These are phyloP conservation scores for Brettanomyces bruxellensis DNA, from an alignment of 805 yeast genomes.

Conservation along the genomic window DNA sequence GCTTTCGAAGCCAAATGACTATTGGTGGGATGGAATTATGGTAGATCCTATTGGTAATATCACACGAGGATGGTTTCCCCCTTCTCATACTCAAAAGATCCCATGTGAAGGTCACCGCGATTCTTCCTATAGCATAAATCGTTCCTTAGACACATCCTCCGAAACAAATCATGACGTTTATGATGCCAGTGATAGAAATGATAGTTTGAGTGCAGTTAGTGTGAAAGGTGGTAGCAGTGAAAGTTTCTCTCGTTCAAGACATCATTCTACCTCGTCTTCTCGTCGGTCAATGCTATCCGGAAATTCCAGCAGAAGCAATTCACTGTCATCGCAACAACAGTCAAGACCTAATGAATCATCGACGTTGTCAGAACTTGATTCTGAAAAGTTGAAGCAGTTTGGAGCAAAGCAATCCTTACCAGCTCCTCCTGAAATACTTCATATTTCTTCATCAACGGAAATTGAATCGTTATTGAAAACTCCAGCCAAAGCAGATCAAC, in stretches of 20 bases:
- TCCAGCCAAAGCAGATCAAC: slow-evolving; percentile 7
- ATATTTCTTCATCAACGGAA: slow-evolving; percentile 2
- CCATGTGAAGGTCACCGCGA: no score
- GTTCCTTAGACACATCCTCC: background rate
- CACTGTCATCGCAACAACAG: background rate
- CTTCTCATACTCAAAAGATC: slow-evolving; percentile 9
- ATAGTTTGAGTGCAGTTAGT: background rate
- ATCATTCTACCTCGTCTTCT: background rate
- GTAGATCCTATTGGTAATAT: slow-evolving; percentile 30
- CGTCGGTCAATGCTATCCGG: background rate
- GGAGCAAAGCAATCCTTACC: no score
- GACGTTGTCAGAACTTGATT: background rate
- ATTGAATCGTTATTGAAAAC: slow-evolving; percentile 17
- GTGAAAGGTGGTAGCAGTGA: background rate
- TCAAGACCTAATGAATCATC: background rate
- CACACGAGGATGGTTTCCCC: slow-evolving; percentile 83
- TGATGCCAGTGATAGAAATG: background rate
- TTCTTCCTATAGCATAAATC: background rate
- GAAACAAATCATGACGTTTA: background rate
- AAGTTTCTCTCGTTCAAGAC: background rate
- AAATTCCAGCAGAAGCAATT: background rate
- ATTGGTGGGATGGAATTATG: slow-evolving; percentile 86
- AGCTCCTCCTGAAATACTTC: no score
- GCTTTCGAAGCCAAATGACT: slow-evolving; percentile 48
- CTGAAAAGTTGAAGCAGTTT: background rate